These are phyloP conservation scores for Bruguiera gymnorhiza DNA, from an alignment of 345 rosid species.

Conservation along the genomic window DNA sequence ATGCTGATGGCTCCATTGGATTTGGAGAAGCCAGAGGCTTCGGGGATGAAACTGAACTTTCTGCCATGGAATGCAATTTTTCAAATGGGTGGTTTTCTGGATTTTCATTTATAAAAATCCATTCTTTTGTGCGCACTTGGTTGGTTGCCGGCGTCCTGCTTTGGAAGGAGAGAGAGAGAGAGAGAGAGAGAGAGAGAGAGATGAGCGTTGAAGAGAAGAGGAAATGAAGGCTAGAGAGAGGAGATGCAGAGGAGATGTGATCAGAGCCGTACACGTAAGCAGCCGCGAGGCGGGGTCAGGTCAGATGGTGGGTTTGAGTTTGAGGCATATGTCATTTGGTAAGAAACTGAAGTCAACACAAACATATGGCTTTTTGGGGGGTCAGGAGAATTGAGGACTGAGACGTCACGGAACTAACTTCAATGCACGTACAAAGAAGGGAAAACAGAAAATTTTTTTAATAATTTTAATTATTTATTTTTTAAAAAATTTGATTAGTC, in stretches of 20 bases:
- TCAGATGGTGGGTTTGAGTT: not conserved
- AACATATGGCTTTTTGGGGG: not conserved
- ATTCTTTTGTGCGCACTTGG: not conserved
- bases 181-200: not conserved
- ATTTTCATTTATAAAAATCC: not conserved
- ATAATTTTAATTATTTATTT: too few species aligned
- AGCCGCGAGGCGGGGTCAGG: not conserved
- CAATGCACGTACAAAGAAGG: too few species aligned
- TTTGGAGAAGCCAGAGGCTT: constrained; percentile 9
- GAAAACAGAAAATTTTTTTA: too few species aligned
- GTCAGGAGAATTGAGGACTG: not conserved
- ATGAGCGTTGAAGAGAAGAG: too few species aligned
- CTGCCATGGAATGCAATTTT: constrained; percentile 7
- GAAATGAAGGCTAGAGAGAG: too few species aligned
- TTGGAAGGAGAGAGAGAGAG: not conserved
- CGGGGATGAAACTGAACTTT: constrained; percentile 13
- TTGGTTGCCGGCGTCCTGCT: not conserved
- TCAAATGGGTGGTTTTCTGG: not conserved
- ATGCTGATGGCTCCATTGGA: constrained; percentile 21
- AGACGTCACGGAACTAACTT: not conserved
- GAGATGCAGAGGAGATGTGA: not conserved
- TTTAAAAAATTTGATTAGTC: too few species aligned
- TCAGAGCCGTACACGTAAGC: constrained; percentile 14
- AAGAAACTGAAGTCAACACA: not conserved
- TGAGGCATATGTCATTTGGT: not conserved